Evolutionary conservation across 1,284 basidiomycete genomes (phyloP).

Genomic region (Puccinia polysora): DNA sequence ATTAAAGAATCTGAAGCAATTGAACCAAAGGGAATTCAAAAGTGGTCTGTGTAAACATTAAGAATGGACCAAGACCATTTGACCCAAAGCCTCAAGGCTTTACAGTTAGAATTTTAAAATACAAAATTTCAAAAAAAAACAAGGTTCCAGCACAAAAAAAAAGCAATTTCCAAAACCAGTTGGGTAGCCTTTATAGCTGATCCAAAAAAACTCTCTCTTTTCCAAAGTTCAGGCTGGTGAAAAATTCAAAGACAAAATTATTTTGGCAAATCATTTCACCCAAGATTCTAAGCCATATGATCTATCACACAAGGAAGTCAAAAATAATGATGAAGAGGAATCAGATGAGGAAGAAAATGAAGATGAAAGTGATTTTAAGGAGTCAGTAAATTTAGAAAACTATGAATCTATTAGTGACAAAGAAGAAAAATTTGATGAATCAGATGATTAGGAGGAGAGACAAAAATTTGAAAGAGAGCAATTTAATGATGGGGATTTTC

Average conservation of each 20-base stretch:
- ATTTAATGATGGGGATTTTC: background rate
- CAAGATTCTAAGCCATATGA: conserved; percentile 2
- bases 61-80: background rate
- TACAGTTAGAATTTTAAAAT: conserved; percentile 17
- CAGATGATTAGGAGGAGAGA: background rate
- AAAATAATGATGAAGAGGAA: background rate
- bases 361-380: background rate
- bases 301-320: background rate
- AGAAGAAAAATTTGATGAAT: background rate
- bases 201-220: background rate
- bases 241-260: background rate
- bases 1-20: background rate
- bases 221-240: background rate
- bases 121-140: background rate
- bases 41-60: background rate
- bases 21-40: background rate
- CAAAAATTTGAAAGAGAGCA: background rate
- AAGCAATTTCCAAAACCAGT: background rate
- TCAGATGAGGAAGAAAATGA: background rate
- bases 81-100: conserved; percentile 3
- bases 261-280: conserved; percentile 14
- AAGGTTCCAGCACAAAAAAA: conserved; percentile 7
- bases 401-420: background rate
- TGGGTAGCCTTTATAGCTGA: background rate
- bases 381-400: conserved; percentile 4